Base-by-base conservation (phyloP, 495 filamentous ascomycete species). In the Penicillium paradoxum region DNA sequence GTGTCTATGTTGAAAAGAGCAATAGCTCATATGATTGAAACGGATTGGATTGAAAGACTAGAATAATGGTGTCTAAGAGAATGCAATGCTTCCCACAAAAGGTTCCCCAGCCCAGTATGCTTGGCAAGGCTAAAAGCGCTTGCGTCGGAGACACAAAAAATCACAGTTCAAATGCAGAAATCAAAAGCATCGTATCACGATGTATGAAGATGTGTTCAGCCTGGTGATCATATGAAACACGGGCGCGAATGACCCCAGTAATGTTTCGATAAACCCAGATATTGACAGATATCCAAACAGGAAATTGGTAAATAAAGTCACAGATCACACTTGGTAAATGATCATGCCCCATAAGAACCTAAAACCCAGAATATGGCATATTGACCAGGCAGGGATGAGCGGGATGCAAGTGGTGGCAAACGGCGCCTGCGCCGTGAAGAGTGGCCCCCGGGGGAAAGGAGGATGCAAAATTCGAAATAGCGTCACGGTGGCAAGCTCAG, bases 381-480 rank as follows among this genome's bases (percentile, higher is more conserved):
- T 30, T 29, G 9, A 8, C 22, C 38, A 27, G 13, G 18, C 19
- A 14, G 19, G 19, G 14, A 33, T 10, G 22, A 34, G 11, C 37
- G 22, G 22, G n/a, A 48, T 58, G 25, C 57, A 58, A 48, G 48
- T 39, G 38, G 48, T 49, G 41, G 38, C 25, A 47, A 49, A 59
- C 45, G 56, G 59, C 59, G 59, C 59, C 59, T 53, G 56, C 53
- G 53, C 56, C 59, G 53, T 56, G 24, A 13, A 30, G 7, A 19
- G 43, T 37, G 43, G 42, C 38, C 34, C 33, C 43, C 29, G 19
- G 25, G 24, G 45, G 41, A 42, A 49, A 53, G 50, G 33, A 45
- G 17, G 8, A 36, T 40, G 21, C 37, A 30, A 37, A 22, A 27
- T 24, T 49, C 39, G 7, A 14, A 44, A 29, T 37, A 18, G 11